Conservation (phyloP, 2,329 filamentous ascomycete genomes). For the Ceratocystis smalleyi region DNA sequence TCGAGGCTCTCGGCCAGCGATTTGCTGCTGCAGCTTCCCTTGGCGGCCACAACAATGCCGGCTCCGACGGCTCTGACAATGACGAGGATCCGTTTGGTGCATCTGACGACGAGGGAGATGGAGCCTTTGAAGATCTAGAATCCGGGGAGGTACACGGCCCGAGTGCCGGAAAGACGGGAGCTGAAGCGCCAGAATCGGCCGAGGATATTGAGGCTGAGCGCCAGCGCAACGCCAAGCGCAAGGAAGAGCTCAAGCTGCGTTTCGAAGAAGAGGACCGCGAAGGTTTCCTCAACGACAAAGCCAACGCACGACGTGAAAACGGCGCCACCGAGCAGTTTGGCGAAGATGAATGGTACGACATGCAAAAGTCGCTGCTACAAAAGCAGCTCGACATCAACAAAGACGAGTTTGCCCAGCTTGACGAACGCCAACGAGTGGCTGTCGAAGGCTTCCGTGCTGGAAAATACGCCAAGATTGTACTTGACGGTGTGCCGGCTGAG, state of each 20-base stretch:
- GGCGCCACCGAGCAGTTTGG: slow-evolving; percentile 66
- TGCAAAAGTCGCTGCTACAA: slow-evolving; percentile 84
- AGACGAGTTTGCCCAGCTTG: slow-evolving; percentile 75
- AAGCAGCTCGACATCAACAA: slow-evolving; percentile 97
- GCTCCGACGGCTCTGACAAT: slow-evolving; percentile 30
- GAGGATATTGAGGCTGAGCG: slow-evolving; percentile 70
- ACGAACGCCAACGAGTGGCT: slow-evolving; percentile 64
- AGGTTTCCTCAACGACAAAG: slow-evolving; percentile 81
- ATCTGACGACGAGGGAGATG: slow-evolving; percentile 56
- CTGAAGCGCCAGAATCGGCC: slow-evolving; percentile 27
- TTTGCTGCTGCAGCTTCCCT: slow-evolving; percentile 53
- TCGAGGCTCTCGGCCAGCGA: slow-evolving; percentile 56
- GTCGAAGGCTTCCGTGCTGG: slow-evolving; percentile 87
- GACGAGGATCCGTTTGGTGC: slow-evolving; percentile 37
- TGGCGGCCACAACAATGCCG: slow-evolving; percentile 21
- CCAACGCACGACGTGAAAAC: slow-evolving; percentile 54
- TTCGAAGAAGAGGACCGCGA: slow-evolving; percentile 98
- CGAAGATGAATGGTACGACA: slow-evolving; percentile 97
- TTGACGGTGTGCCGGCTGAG: slow-evolving; percentile 80
- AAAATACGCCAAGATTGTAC: slow-evolving; percentile 79
- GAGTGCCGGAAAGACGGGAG: slow-evolving; percentile 21
- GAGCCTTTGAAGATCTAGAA: slow-evolving; percentile 74
- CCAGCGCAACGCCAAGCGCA: slow-evolving; percentile 74
- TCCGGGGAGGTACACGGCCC: slow-evolving; percentile 47
- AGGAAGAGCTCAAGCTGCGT: slow-evolving; percentile 83